These are phyloP conservation scores for Rehmannia glutinosa DNA, from an alignment of 257 asterid genomes.

Conservation along the genomic window DNA sequence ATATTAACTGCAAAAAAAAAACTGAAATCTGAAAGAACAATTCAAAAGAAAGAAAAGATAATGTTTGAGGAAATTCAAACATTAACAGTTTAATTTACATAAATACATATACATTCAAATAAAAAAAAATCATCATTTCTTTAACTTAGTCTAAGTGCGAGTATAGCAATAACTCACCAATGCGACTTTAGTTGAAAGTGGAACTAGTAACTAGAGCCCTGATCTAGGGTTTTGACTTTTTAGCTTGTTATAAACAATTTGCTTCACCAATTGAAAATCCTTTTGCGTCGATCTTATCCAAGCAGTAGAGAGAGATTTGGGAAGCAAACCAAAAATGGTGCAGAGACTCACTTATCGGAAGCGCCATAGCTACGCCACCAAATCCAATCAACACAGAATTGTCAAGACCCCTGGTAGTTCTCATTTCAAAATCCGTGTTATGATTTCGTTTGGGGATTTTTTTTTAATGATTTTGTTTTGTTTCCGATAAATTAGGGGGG, in stretches of 20 bases:
- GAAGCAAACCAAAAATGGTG: constrained; percentile 42
- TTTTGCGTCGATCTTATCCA: constrained; percentile 8
- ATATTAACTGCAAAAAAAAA: too few species aligned
- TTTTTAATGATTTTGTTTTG: neutral
- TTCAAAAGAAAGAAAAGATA: too few species aligned
- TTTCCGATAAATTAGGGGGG: constrained; percentile 44
- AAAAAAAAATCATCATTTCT: too few species aligned
- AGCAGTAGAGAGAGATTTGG: neutral
- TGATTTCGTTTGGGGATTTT: neutral
- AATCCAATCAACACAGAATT: constrained; percentile 74
- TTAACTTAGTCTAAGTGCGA: too few species aligned
- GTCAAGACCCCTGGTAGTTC: constrained; percentile 72
- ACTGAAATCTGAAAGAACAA: too few species aligned
- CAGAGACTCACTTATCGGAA: constrained; percentile 71
- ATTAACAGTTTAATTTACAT: too few species aligned
- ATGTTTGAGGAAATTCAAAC: too few species aligned
- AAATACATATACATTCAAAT: too few species aligned
- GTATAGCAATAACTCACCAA: too few species aligned
- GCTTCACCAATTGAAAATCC: neutral
- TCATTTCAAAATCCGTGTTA: neutral
- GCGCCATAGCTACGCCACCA: constrained; percentile 86
- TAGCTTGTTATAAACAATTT: neutral
- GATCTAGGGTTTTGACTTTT: constrained; percentile 22
- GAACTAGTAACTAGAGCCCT: neutral
- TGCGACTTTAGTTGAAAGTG: neutral